Percentiles rank a stretch among this genome's conserved stretches.
phyloP scores from a whole-genome alignment of 305 asterid species.

The Fraxinus greggii region DNA sequence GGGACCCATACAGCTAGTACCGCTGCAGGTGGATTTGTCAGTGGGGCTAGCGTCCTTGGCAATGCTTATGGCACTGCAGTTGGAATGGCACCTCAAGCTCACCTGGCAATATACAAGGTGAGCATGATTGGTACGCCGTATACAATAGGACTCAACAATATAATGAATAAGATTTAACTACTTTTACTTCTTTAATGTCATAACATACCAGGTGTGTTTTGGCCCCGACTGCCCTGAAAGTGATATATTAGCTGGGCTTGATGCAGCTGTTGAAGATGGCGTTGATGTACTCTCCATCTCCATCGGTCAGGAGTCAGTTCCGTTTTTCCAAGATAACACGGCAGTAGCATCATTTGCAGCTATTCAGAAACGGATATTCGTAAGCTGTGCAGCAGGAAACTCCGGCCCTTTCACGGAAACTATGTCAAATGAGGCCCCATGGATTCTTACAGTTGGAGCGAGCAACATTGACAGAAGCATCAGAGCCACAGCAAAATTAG shows the following conservation, averaged over 20 bases:
- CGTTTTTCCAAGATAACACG: constrained; percentile 15
- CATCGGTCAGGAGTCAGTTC: constrained; percentile 7
- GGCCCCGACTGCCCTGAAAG: constrained; percentile 25
- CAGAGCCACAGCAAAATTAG: constrained; percentile 23
- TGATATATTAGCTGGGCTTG: constrained; percentile 31
- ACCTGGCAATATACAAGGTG: constrained; percentile 33
- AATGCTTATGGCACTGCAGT: constrained; percentile 32
- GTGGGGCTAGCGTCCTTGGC: constrained; percentile 21
- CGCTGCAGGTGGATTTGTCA: constrained; percentile 31
- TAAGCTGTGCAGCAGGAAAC: constrained; percentile 40
- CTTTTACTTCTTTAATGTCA: not conserved
- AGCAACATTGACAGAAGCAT: constrained; percentile 36
- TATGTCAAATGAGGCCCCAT: constrained; percentile 32
- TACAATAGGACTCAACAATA: not conserved
- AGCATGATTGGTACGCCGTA: not conserved
- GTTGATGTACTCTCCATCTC: constrained; percentile 40
- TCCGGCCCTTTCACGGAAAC: constrained; percentile 29
- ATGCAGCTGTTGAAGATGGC: constrained; percentile 31
- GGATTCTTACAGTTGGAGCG: constrained; percentile 49
- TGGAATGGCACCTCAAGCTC: constrained; percentile 36
- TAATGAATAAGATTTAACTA: not conserved
- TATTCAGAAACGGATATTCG: constrained; percentile 31
- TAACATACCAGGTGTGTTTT: constrained; percentile 18
- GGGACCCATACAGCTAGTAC: constrained; percentile 38
- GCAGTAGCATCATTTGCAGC: constrained; percentile 35